A percentile compares a stretch with the other conserved stretches of the same genome.
phyloP scores from a whole-genome alignment of 2,329 filamentous ascomycete species.

The Colletotrichum limetticola region DNA sequence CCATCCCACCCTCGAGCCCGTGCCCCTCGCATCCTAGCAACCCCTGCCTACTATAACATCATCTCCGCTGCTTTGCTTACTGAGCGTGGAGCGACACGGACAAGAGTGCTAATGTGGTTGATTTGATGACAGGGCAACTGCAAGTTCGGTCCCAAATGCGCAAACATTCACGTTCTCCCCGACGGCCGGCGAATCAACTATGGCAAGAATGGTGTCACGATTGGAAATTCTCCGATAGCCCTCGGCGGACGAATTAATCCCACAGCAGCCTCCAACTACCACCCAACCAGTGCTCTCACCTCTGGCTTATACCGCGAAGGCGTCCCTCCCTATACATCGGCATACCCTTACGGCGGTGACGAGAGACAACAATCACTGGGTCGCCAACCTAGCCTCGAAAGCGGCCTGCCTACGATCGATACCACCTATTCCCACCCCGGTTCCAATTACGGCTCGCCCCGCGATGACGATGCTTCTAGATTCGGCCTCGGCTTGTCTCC shows the following conservation, averaged over 20 bases:
- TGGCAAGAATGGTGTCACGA: constrained; percentile 74
- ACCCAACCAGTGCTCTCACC: constrained; percentile 77
- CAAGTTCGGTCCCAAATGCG: constrained; percentile 98
- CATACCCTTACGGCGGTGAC: constrained; percentile 52
- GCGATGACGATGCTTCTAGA: constrained; percentile 69
- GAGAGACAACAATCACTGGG: constrained; percentile 56
- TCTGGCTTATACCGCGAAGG: constrained; percentile 59
- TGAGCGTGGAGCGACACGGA: background rate
- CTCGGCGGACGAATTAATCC: constrained; percentile 77
- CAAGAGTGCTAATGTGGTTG: constrained; percentile 14
- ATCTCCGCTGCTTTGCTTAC: background rate
- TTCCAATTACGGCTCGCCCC: constrained; percentile 83
- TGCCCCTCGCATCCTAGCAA: constrained; percentile 7
- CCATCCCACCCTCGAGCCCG: constrained; percentile 4
- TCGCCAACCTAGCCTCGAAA: constrained; percentile 64
- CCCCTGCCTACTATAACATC: constrained; percentile 10
- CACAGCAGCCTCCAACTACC: constrained; percentile 59
- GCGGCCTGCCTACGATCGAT: constrained; percentile 67
- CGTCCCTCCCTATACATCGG: constrained; percentile 49
- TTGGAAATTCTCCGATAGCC: constrained; percentile 66
- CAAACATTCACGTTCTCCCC: constrained; percentile 93
- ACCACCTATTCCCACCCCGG: constrained; percentile 65
- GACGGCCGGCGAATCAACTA: constrained; percentile 93
- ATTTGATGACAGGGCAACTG: constrained; percentile 80
- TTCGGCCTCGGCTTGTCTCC: constrained; percentile 84